Conservation (phyloP, 495 filamentous ascomycete genomes). For the Aspergillus nidulans region DNA sequence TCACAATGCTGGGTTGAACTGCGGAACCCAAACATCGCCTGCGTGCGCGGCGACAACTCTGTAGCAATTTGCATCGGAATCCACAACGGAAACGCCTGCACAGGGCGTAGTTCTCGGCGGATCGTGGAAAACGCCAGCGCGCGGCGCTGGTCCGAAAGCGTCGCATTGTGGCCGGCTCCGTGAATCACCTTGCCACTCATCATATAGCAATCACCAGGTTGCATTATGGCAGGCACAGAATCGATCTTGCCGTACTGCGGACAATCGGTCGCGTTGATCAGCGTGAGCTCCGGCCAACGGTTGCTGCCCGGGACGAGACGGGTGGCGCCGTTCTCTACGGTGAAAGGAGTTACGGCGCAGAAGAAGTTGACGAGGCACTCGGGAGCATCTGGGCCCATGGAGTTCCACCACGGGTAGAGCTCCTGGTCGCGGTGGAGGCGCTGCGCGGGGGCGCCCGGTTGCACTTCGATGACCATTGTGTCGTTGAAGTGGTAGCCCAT, state of each 20-base stretch:
- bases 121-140: not conserved
- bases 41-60: not conserved
- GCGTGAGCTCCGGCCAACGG: not conserved
- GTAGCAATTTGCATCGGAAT: not conserved
- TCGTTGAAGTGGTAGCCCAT: not conserved
- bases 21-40: not conserved
- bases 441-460: not conserved
- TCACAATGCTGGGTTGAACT: not conserved
- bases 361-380: not conserved
- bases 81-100: not conserved
- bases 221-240: not conserved
- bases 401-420: not conserved
- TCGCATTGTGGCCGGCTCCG: not conserved
- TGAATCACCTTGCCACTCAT: not conserved
- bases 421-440: not conserved
- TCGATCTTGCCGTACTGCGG: not conserved
- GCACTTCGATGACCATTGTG: not conserved
- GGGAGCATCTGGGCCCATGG: not conserved
- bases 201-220: not conserved
- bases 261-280: not conserved
- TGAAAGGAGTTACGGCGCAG: not conserved
- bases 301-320: not conserved
- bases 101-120: not conserved
- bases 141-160: not conserved
- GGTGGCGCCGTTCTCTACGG: not conserved